Evolutionary conservation across 2,329 filamentous ascomycete species (phyloP), one percentile per base, ranked within the genome.

Genomic region (Ceratocystis colombiana): DNA sequence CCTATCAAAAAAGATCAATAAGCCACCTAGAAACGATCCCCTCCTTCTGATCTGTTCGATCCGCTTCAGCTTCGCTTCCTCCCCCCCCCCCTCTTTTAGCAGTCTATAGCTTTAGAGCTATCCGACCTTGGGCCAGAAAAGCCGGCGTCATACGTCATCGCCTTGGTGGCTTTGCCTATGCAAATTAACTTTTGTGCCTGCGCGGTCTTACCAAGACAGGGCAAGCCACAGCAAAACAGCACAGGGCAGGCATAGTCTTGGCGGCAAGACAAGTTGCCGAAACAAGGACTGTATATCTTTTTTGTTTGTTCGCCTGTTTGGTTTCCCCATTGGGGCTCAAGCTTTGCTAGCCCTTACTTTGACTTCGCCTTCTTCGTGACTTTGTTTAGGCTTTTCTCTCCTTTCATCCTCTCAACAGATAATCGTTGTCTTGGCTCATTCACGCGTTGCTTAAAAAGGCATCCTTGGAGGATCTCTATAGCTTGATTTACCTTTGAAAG

Each of bases 61-160:
- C n/a, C 17, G 28, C 22, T 15, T 53, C 15, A 10, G 48, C 48
- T 28, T 25, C 10, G 48, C 48, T 25, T 28, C 22, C 20, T 50
- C 17, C 8, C 48, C 25, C 3, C 20, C 48, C 20, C 17, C 25
- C 28, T 17, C 30, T 30, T 59, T 30, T n/a, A 17, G 8, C 53
- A 37, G 55, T n/a, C n/a, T 59, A 20, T 59, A 59, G 28, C 55
- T 59, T 15, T 6, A 59, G 28, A 15, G 30, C 12, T 30, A 10
- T 12, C 22, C 30, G 12, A 7, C 8, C 17, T 30, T 22, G 25
- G 33, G 22, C 53, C 10, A 53, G 48, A 22, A 22, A 12, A 53
- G n/a, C 48, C 28, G 33, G 6, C 12, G 20, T 59, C 55, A 30
- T 59, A 59, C 59, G 59, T 62, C 59, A 62, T 62, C 37, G 59